These are phyloP conservation scores for Cryphonectria japonica DNA, from an alignment of 2,329 filamentous ascomycete genomes.

Conservation along the genomic window DNA sequence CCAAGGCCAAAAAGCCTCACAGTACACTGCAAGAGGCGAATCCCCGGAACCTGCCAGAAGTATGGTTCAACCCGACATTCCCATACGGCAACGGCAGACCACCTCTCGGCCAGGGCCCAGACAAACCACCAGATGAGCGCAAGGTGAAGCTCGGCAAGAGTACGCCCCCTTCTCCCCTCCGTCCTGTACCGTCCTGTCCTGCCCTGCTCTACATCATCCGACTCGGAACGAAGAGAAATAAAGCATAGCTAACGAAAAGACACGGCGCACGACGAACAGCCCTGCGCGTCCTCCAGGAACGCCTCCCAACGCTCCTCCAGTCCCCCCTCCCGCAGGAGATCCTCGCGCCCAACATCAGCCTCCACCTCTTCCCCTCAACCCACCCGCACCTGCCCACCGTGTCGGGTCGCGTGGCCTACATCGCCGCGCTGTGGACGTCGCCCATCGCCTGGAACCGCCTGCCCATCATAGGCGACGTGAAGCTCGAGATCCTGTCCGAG, in stretches of 20 bases:
- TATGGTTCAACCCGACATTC: conserved; percentile 50
- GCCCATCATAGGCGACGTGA: conserved; percentile 87
- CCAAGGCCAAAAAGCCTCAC: conserved; percentile 26
- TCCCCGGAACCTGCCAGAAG: conserved; percentile 40
- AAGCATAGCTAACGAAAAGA: conserved; percentile 15
- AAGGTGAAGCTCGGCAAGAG: conserved; percentile 68
- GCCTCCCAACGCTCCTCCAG: conserved; percentile 68
- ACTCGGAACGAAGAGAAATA: conserved; percentile 20
- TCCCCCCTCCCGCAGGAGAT: conserved; percentile 73
- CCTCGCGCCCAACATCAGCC: conserved; percentile 73
- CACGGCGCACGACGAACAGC: conserved; percentile 46
- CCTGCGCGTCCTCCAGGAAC: conserved; percentile 66
- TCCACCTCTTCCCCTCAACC: conserved; percentile 73
- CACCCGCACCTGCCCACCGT: conserved; percentile 92
- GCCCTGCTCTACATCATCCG: not conserved
- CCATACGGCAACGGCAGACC: conserved; percentile 36
- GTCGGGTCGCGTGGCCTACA: conserved; percentile 86
- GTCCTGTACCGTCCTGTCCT: not conserved
- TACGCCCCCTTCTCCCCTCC: conserved; percentile 40
- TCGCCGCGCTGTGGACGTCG: conserved; percentile 92
- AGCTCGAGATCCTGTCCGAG: conserved; percentile 84
- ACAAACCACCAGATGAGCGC: conserved; percentile 54
- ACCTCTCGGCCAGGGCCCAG: conserved; percentile 30
- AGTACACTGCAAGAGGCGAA: conserved; percentile 34
- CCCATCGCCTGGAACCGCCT: conserved; percentile 95